Base-by-base conservation (phyloP, 2,329 filamentous ascomycete species). In the Nemania serpens region DNA sequence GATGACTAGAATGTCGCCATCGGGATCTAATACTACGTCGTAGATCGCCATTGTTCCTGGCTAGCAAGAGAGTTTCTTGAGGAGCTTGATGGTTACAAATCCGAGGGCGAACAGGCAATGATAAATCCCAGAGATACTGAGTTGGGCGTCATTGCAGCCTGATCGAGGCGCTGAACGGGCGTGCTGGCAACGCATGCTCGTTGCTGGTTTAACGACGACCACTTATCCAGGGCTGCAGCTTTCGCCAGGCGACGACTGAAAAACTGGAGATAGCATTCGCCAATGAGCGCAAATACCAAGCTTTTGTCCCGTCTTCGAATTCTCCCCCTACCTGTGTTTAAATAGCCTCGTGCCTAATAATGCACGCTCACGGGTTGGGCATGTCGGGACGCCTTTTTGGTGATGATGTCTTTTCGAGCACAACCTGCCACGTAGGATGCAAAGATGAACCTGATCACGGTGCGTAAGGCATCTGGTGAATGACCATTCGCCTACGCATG, bases 1-100 rank as follows among this genome's bases (percentile, higher is more conserved):
- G 39, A 62, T 62, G 55, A 62, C 59, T 10, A 62, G 33, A 13
- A 62, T 58, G 22, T 62, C 59, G 15, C 59, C 59, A 10, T 62
- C 59, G 11, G 59, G 59, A 11, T 62, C 59, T 42, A 62, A 34
- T 17, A 62, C 45, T 15, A 55, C 45, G 34, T 51, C 46, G 10
- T 34, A 37, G 12, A 50, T 29, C 5, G 55, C 55, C 59, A 62
- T 62, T n/a, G 20, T 34, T 36, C 12, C 46, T 55, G 46, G 36
- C 11, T 17, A 39, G n/a, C 12, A 11, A 12, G 25, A 29, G 36
- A 43, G 7, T 42, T 53, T 18, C 5, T 33, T n/a, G n/a, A 18
- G 6, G 13, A 45, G 37, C 3, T 2, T 13, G 9, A 29, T 34
- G 2, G 6, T 51, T 20, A n/a, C 10, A 36, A 41, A 7, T 22